Evolutionary conservation across 176 grass and related monocot genomes (phyloP), one percentile per base, ranked within the genome.

Genomic region (Saccharum officinarum): DNA sequence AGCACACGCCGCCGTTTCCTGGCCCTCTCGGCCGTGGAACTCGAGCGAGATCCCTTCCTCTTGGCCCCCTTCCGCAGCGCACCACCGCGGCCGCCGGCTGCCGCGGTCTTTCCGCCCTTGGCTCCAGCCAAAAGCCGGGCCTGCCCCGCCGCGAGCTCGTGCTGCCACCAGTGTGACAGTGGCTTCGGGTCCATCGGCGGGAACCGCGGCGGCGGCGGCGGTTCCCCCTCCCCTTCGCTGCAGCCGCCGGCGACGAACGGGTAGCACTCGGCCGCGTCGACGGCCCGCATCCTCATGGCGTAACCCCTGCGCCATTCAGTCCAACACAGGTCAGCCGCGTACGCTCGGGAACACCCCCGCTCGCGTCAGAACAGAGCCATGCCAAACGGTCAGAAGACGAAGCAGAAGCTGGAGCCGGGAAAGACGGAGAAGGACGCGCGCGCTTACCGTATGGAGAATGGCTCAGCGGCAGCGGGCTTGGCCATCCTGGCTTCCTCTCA

Each of bases 361-460:
- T 4, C 14, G 61, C 23, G 37, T 18, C 1, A 67, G 0, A 26
- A 23, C 42, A 3, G 26, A 46, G 25, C 13, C 60, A 34, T 4
- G 39, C 47, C 44, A 42, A 64, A 39, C 36, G 0, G 17, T 12
- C 5, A 10, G 36, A 64, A 28, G 59, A 37, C 14, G 17, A 18
- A 44, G 59, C 57, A 10, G 17, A 18, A 20, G 50, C 70, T 20
- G 18, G 14, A 54, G 64, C 28, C 6, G 6, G 63, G 6, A 12
- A 3, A 14, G 11, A 26, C 14, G 17, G 37, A 4, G 18, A 18
- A 28, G n/a, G 0, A 4, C 17, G 34, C 22, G 70, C 39, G 77
- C n/a, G 78, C 65, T 77, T 80, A 91, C 89, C 89, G 81, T 41
- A 91, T 91, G 69, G 89, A 87, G 76, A 91, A 91, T 66, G 76